Conservation (phyloP, 371 early-diverging fungal genomes). For the Mucor sp. region DNA sequence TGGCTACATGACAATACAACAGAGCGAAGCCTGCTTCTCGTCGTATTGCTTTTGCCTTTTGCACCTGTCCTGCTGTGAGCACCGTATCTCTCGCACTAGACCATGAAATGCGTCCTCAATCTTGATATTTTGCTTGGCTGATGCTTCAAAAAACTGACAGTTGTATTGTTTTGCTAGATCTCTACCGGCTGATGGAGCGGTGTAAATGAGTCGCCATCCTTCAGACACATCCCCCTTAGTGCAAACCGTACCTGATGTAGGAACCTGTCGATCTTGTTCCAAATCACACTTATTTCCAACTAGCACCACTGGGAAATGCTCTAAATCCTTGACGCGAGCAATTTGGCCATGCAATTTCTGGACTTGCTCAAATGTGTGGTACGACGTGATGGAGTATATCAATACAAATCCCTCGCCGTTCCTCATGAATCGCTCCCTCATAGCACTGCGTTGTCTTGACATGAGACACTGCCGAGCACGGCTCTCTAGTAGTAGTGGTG, state of each 20-base stretch:
- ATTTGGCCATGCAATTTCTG: constrained; percentile 65
- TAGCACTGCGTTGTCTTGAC: constrained; percentile 48
- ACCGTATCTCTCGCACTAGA: constrained; percentile 86
- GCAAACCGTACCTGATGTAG: constrained; percentile 34
- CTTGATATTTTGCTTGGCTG: constrained; percentile 69
- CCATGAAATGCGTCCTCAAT: constrained; percentile 85
- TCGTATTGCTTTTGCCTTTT: constrained; percentile 22
- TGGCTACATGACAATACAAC: background rate
- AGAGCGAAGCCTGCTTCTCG: constrained; percentile 1
- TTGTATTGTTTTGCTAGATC: constrained; percentile 79
- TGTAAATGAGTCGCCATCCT: background rate
- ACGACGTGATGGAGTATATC: constrained; percentile 66
- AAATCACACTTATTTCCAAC: constrained; percentile 92
- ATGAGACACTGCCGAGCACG: background rate
- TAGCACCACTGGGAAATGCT: constrained; percentile 79
- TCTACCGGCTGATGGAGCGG: constrained; percentile 71
- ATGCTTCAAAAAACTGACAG: constrained; percentile 90
- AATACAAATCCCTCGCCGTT: constrained; percentile 58
- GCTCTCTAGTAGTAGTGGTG: background rate
- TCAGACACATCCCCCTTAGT: too few relatives aligned
- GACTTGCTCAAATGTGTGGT: constrained; percentile 69
- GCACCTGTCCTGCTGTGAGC: constrained; percentile 61
- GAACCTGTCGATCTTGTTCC: constrained; percentile 78
- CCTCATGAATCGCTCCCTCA: constrained; percentile 84
- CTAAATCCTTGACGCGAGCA: constrained; percentile 75